Conservation (phyloP, 106 monocot species). For the Apostasia shenzhenica region DNA sequence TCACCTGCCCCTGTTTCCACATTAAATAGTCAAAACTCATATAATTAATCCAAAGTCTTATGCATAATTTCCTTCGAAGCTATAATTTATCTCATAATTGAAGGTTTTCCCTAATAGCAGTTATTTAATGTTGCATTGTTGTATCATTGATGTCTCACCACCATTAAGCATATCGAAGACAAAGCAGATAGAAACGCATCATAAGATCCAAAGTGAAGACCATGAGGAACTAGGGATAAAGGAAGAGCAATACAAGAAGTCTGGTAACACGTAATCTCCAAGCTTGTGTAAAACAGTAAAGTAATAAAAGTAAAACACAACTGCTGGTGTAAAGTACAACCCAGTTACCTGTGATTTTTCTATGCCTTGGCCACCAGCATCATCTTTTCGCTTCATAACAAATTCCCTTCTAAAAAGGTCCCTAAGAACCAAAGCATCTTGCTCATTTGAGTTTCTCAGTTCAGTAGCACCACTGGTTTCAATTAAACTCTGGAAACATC, state of each 20-base stretch:
- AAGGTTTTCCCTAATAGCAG: too few species aligned
- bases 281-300: not conserved
- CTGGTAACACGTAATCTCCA: not conserved
- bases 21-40: too few species aligned
- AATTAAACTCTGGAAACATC: constrained; percentile 20
- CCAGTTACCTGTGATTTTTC: not conserved
- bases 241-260: not conserved
- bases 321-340: not conserved
- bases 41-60: too few species aligned
- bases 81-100: too few species aligned
- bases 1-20: too few species aligned
- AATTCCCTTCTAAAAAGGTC: constrained; percentile 20
- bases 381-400: constrained; percentile 10
- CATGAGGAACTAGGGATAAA: not conserved
- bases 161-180: too few species aligned
- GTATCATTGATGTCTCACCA: too few species aligned
- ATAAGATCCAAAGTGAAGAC: not conserved
- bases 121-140: too few species aligned
- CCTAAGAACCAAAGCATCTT: constrained; percentile 17
- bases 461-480: constrained; percentile 16
- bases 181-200: not conserved
- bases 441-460: constrained; percentile 5
- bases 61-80: too few species aligned
- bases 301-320: not conserved
- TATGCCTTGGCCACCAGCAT: not conserved